Conservation (phyloP, 768 basidiomycete genomes). For the Mycena venus region DNA sequence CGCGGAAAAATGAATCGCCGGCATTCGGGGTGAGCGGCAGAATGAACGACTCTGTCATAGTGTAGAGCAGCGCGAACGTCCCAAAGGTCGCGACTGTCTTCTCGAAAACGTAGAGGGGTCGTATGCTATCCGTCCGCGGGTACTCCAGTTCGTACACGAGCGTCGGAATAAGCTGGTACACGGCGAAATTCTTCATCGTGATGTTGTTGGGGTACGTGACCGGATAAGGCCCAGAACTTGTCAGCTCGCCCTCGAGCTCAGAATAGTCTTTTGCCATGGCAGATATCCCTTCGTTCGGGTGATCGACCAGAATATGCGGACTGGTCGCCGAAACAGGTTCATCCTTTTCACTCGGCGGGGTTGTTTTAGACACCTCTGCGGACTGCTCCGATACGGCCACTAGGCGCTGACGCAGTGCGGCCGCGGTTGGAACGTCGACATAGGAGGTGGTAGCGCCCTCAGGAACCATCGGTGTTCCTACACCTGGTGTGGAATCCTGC, state of each 20-base stretch:
- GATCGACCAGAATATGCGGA: constrained; percentile 69
- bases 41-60: constrained; percentile 95
- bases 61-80: constrained; percentile 93
- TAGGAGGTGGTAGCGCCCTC: constrained; percentile 65
- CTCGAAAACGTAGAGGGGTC: constrained; percentile 87
- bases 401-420: constrained; percentile 71
- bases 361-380: constrained; percentile 34
- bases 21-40: constrained; percentile 81
- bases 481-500: constrained; percentile 44
- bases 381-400: constrained; percentile 51
- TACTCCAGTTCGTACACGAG: constrained; percentile 98
- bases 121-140: constrained; percentile 86
- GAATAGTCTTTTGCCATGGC: constrained; percentile 81
- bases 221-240: constrained; percentile 73
- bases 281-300: constrained; percentile 76
- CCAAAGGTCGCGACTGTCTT: constrained; percentile 93
- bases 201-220: constrained; percentile 91
- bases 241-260: constrained; percentile 83
- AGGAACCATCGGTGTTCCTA: constrained; percentile 58
- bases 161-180: constrained; percentile 91
- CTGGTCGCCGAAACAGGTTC: constrained; percentile 13
- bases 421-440: constrained; percentile 65
- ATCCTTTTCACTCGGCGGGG: constrained; percentile 11
- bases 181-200: constrained; percentile 82
- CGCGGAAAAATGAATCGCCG: constrained; percentile 80